Conservation (phyloP, 805 yeast species). For the Metschnikowia borealis region DNA sequence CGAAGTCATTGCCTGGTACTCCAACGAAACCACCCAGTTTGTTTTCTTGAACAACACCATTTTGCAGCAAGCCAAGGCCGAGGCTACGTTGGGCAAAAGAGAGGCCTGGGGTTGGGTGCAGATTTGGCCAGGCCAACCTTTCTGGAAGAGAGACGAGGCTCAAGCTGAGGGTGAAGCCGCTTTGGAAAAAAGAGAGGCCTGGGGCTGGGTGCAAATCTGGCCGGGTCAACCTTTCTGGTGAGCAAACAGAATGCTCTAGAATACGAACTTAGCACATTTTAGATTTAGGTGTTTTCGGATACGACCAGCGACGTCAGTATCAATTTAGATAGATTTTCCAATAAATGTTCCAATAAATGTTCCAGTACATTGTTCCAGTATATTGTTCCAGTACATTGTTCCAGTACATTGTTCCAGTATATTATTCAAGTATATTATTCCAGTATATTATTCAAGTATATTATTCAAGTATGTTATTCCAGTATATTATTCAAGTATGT, state of each 20-base stretch:
- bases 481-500: too few relatives aligned
- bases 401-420: too few relatives aligned
- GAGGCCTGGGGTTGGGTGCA: conserved; percentile 15
- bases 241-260: neutral
- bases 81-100: conserved; percentile 13
- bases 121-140: conserved; percentile 12
- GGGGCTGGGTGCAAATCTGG: neutral
- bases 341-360: too few relatives aligned
- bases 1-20: conserved; percentile 12
- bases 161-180: neutral
- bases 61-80: conserved; percentile 14
- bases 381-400: too few relatives aligned
- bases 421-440: too few relatives aligned
- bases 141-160: conserved; percentile 13
- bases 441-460: too few relatives aligned
- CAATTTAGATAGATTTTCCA: too few relatives aligned
- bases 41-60: conserved; percentile 17
- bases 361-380: too few relatives aligned
- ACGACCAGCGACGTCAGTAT: too few relatives aligned
- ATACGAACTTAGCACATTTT: too few relatives aligned
- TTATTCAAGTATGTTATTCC: too few relatives aligned
- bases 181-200: neutral
- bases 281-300: too few relatives aligned
- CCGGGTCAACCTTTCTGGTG: conserved; percentile 8
- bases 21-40: conserved; percentile 10